A percentile compares a stretch with the other conserved stretches of the same genome.
Evolutionary conservation across 2,329 filamentous ascomycete species (phyloP).

Genomic region (Lachnellula occidentalis): DNA sequence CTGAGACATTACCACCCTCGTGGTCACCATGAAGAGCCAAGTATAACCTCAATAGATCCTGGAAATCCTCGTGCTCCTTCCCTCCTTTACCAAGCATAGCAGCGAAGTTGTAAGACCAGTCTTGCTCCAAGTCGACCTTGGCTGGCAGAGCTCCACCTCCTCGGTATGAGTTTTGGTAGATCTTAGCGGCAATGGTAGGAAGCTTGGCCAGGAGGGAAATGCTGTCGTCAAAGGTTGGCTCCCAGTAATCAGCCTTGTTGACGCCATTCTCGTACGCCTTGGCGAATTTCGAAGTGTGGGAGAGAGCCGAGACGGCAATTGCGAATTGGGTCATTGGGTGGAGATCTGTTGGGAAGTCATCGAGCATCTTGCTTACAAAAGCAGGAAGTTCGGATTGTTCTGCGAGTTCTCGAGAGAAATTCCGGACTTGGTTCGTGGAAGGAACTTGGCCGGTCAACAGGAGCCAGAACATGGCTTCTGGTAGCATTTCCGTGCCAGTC

Average conservation of each 20-base stretch:
- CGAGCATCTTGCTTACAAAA: constrained; percentile 83
- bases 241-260: constrained; percentile 97
- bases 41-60: constrained; percentile 89
- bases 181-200: constrained; percentile 92
- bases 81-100: constrained; percentile 90
- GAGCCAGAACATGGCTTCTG: constrained; percentile 99
- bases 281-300: constrained; percentile 90
- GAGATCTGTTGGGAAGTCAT: constrained; percentile 80
- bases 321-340: constrained; percentile 99
- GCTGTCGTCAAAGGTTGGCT: constrained; percentile 92
- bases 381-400: constrained; percentile 76
- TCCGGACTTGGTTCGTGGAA: constrained; percentile 72
- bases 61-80: constrained; percentile 85
- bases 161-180: constrained; percentile 86
- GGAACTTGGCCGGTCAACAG: constrained; percentile 91
- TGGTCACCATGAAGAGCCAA: constrained; percentile 96
- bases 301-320: constrained; percentile 90
- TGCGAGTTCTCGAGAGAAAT: constrained; percentile 79
- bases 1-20: constrained; percentile 96
- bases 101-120: constrained; percentile 99
- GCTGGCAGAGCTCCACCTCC: constrained; percentile 72
- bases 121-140: constrained; percentile 74
- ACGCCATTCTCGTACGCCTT: constrained; percentile 87
- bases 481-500: constrained; percentile 91
- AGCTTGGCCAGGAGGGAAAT: constrained; percentile 94